Evolutionary conservation across 2,329 filamentous ascomycete genomes (phyloP).

Genomic region (Epichloe coenophiala): DNA sequence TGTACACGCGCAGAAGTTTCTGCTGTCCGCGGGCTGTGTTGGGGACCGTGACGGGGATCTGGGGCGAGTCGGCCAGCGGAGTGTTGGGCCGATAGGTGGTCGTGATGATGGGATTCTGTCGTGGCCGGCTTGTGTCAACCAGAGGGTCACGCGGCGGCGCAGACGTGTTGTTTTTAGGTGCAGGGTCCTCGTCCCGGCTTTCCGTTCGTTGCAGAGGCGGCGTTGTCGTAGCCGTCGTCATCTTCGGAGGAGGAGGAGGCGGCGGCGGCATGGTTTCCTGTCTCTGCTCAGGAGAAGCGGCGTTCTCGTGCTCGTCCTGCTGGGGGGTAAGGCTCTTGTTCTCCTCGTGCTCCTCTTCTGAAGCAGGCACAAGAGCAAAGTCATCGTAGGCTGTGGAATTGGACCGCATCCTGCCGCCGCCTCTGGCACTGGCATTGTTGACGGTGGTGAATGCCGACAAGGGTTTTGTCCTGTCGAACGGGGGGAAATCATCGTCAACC

Average conservation of each 20-base stretch:
- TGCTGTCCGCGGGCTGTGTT: slow-evolving; percentile 46
- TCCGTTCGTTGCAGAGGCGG: background rate
- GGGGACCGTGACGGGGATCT: slow-evolving; percentile 28
- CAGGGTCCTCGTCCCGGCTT: slow-evolving; percentile 6
- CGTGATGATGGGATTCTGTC: slow-evolving; percentile 46
- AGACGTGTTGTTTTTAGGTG: slow-evolving; percentile 12
- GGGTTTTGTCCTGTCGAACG: slow-evolving; percentile 58
- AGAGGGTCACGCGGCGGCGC: slow-evolving; percentile 18
- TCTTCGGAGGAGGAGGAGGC: too few species aligned
- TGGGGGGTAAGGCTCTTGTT: slow-evolving; percentile 57
- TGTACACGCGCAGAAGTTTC: slow-evolving; percentile 59
- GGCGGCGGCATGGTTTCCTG: slow-evolving; percentile 1
- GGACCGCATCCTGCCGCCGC: slow-evolving; percentile 42
- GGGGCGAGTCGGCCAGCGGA: slow-evolving; percentile 42
- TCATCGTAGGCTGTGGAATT: slow-evolving; percentile 71
- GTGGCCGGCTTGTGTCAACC: slow-evolving; percentile 20
- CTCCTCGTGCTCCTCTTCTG: slow-evolving; percentile 50
- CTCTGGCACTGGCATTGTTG: slow-evolving; percentile 66
- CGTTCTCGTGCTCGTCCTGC: slow-evolving; percentile 47
- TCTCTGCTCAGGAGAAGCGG: slow-evolving; percentile 8
- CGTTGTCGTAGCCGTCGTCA: background rate
- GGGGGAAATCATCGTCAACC: slow-evolving; percentile 77
- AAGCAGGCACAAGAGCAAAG: slow-evolving; percentile 66
- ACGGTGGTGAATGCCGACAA: slow-evolving; percentile 71
- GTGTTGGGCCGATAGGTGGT: slow-evolving; percentile 44